Evolutionary conservation across 495 filamentous ascomycete genomes (phyloP).

Genomic region (Clohesyomyces aquaticus): DNA sequence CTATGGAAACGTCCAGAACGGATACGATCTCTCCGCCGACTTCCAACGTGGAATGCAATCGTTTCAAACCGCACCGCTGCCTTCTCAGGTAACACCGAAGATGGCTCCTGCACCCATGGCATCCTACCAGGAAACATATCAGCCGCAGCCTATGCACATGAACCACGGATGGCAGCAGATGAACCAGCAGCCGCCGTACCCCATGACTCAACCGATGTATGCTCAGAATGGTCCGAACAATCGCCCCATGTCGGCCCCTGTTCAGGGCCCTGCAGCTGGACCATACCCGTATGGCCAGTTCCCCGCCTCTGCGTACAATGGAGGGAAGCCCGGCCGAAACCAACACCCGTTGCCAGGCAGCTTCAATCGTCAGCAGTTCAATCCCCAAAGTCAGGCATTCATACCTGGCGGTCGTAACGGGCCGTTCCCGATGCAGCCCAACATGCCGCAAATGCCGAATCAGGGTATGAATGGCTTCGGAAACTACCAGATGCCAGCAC

Average conservation of each 20-base stretch:
- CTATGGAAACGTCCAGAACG: slow-evolving; percentile 27
- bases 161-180: slow-evolving; percentile 42
- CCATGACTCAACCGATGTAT: slow-evolving; percentile 31
- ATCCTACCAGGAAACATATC: slow-evolving; percentile 33
- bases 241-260: slow-evolving; percentile 44
- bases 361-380: slow-evolving; percentile 83
- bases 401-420: slow-evolving; percentile 58
- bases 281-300: slow-evolving; percentile 79
- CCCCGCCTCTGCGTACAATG: slow-evolving; percentile 68
- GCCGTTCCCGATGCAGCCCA: slow-evolving; percentile 39
- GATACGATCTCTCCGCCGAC: slow-evolving; percentile 44
- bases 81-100: slow-evolving; percentile 39
- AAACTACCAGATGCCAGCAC: slow-evolving; percentile 25
- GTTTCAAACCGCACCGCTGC: slow-evolving; percentile 35
- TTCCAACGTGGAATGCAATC: slow-evolving; percentile 48
- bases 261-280: slow-evolving; percentile 50
- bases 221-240: slow-evolving; percentile 47
- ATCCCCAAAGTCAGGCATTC: slow-evolving; percentile 89
- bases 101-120: slow-evolving; percentile 35
- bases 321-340: slow-evolving; percentile 58
- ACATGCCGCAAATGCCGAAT: slow-evolving; percentile 14
- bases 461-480: slow-evolving; percentile 31
- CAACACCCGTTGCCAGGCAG: slow-evolving; percentile 80
- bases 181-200: slow-evolving; percentile 29
- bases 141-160: slow-evolving; percentile 35